Base-by-base conservation (phyloP, 495 filamentous ascomycete species). In the Neurospora sp. region DNA sequence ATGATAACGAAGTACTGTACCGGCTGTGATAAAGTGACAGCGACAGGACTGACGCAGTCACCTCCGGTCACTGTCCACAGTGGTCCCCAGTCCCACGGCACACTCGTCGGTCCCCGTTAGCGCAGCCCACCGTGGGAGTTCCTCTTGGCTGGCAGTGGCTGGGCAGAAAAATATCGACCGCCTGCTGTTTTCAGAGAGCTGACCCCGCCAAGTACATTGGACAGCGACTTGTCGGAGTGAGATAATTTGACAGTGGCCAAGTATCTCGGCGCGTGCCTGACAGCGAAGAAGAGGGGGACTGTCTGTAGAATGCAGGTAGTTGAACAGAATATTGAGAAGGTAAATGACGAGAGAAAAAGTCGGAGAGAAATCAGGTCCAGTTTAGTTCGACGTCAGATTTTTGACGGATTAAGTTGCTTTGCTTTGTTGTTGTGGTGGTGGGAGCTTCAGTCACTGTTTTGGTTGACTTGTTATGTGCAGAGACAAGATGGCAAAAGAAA, bases 181-280 rank as follows among this genome's bases (percentile, higher is more conserved):
- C 79, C 78, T 80, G 70, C 78, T 75, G 72, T 68, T 79, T 79
- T 73, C 61, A 74, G 73, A 40, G 48, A 6, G 72, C 53, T 4
- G 37, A 75, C 73, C 73, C 77, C 70, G 75, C 73, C 16, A 44
- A 39, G 39, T 44, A 7, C 66, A 71, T 42, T 22, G n/a, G 6
- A 27, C 53, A 18, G 53, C 53, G 27, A 35, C 53, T 7, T 18
- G 44, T 38, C 16, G 3, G 18, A 12, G n/a, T 11, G 0, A 5
- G 74, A 73, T 79, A 78, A 74, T 70, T 38, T 37, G 22, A 77
- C 77, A 72, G 66, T 71, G 73, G 70, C 6, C 6, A 35, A 61
- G 53, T 61, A 61, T 31, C 12, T 61, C 12, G 53, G 5, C 12
- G 53, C 22, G 53, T 31, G 53, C 27, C 14, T 61, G 53, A 61